These are phyloP conservation scores for Aureobasidium namibiae DNA, from an alignment of 2,329 filamentous ascomycete species.

Conservation along the genomic window DNA sequence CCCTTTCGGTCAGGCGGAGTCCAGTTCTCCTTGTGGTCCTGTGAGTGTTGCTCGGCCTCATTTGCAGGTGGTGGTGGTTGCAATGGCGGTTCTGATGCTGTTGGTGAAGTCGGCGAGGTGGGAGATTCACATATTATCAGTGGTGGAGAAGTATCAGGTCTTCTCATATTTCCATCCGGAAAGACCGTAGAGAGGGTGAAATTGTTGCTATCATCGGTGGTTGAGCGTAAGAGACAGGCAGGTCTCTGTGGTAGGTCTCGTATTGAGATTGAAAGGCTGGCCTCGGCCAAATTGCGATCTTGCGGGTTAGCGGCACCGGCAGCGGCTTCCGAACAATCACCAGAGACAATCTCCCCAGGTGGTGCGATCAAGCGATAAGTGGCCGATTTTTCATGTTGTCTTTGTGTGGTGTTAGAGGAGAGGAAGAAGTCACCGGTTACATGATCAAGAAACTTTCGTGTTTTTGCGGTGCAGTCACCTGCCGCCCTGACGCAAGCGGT, in stretches of 20 bases:
- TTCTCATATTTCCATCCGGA: constrained; percentile 4
- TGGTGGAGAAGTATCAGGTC: background rate
- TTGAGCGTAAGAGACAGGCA: background rate
- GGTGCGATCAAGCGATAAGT: background rate
- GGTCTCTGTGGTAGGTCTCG: background rate
- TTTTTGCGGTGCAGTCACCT: constrained; percentile 83
- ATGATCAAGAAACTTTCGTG: constrained; percentile 74
- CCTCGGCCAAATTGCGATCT: background rate
- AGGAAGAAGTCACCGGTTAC: constrained; percentile 36
- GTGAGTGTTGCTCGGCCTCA: background rate
- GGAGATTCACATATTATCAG: background rate
- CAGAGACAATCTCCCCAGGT: background rate
- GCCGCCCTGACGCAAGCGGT: constrained; percentile 84
- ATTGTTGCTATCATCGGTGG: constrained; percentile 9
- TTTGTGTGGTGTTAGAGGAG: background rate
- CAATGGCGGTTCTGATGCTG: background rate
- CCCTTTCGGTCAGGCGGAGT: constrained; percentile 42
- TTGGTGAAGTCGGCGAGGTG: background rate
- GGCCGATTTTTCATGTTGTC: background rate
- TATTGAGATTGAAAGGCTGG: background rate
- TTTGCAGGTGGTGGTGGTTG: constrained; percentile 1
- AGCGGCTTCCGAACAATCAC: background rate
- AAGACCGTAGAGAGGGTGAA: background rate
- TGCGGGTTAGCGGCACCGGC: constrained; percentile 9
- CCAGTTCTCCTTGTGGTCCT: constrained; percentile 1